These are phyloP conservation scores for Vigna unguiculata DNA, from an alignment of 306 rosid genomes.

Conservation along the genomic window DNA sequence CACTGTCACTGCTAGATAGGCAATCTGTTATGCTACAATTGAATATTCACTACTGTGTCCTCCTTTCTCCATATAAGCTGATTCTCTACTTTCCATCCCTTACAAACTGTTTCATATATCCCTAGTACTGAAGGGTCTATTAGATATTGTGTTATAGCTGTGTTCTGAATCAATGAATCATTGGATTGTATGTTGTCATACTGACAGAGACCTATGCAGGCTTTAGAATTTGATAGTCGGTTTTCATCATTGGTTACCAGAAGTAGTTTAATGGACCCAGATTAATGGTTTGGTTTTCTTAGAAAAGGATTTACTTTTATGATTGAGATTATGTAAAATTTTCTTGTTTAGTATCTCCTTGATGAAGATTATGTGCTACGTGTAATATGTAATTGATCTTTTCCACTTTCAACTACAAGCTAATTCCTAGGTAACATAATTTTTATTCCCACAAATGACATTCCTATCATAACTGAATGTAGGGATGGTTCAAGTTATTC, in stretches of 20 bases:
- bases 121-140: background rate
- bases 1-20: background rate
- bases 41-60: background rate
- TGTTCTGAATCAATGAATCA: conserved; percentile 8
- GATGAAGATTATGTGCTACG: conserved; percentile 2
- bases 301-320: background rate
- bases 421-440: background rate
- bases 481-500: background rate
- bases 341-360: background rate
- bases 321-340: conserved; percentile 10
- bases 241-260: conserved; percentile 17
- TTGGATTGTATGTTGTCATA: conserved; percentile 9
- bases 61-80: background rate
- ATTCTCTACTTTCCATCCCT: background rate
- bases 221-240: background rate
- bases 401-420: background rate
- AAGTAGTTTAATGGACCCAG: background rate
- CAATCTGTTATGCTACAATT: background rate
- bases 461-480: background rate
- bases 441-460: background rate
- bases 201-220: background rate
- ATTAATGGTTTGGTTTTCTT: conserved; percentile 14
- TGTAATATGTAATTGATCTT: background rate
- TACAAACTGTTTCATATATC: background rate
- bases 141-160: background rate